Conservation (phyloP, 2,329 filamentous ascomycete species). For the Alternaria sp. region DNA sequence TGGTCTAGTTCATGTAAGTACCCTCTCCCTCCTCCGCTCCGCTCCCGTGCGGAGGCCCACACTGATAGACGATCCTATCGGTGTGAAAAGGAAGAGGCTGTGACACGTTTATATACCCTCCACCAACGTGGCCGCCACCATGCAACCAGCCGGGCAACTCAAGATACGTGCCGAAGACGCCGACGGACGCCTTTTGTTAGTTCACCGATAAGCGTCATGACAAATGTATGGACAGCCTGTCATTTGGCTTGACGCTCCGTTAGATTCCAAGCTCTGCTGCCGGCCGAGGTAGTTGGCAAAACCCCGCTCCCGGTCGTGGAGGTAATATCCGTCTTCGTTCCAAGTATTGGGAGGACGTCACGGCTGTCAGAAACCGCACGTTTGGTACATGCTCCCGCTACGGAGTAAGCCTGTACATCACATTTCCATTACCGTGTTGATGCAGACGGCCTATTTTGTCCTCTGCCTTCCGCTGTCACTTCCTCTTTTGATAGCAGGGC, state of each 20-base stretch:
- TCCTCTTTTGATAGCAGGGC: neutral
- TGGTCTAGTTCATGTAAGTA: neutral
- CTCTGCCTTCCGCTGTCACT: neutral
- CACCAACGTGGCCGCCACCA: slow-evolving; percentile 8
- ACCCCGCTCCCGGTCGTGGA: neutral
- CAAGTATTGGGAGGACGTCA: neutral
- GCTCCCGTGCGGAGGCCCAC: neutral
- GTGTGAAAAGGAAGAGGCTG: neutral
- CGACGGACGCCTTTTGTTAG: neutral
- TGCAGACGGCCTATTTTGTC: neutral
- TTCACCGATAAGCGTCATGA: neutral
- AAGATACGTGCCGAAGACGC: neutral
- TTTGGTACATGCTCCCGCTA: neutral
- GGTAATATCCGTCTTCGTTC: neutral
- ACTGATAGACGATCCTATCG: neutral
- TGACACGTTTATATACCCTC: neutral
- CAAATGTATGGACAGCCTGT: neutral
- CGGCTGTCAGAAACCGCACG: neutral
- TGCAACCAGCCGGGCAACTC: neutral
- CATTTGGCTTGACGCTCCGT: neutral
- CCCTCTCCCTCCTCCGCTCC: neutral
- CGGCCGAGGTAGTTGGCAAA: neutral
- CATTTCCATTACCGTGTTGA: neutral
- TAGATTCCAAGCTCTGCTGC: neutral
- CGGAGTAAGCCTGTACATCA: neutral